Conservation (phyloP, 805 yeast species). For the Sporopachydermia lactativora region DNA sequence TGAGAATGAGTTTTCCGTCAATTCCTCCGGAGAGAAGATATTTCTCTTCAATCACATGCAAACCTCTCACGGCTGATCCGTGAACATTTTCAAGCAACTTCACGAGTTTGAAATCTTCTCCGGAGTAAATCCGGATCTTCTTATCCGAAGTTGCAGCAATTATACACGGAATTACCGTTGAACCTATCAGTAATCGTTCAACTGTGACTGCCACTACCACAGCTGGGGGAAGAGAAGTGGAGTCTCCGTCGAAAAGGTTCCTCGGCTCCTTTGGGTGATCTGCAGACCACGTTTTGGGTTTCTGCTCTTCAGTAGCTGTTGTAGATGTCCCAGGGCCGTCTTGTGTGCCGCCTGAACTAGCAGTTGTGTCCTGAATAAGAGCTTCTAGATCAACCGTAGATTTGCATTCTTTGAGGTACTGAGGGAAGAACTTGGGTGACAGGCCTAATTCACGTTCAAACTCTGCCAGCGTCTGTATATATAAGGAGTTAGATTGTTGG, state of each 20-base stretch:
- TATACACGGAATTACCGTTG: neutral
- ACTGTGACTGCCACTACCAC: neutral
- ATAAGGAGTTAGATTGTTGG: no score
- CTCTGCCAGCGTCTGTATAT: conserved; percentile 27
- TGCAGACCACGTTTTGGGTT: no score
- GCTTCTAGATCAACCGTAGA: conserved; percentile 12
- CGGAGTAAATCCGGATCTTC: neutral
- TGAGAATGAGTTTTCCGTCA: conserved; percentile 31
- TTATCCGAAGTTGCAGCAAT: neutral
- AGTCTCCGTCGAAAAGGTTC: no score
- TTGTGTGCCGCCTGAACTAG: no score
- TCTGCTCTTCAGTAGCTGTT: no score
- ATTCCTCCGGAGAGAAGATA: conserved; percentile 30
- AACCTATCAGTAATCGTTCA: neutral
- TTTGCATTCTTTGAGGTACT: conserved; percentile 4
- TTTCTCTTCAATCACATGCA: neutral
- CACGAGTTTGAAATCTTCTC: neutral
- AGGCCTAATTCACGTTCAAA: conserved; percentile 26
- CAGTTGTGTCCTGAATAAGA: conserved; percentile 15
- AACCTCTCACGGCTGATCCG: neutral
- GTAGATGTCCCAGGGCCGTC: no score
- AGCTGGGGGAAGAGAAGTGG: neutral
- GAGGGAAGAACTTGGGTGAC: conserved; percentile 5
- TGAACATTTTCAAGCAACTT: neutral
- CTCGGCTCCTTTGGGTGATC: no score